These are phyloP conservation scores for Pholiota microspora DNA, from an alignment of 768 basidiomycete species.

Conservation along the genomic window DNA sequence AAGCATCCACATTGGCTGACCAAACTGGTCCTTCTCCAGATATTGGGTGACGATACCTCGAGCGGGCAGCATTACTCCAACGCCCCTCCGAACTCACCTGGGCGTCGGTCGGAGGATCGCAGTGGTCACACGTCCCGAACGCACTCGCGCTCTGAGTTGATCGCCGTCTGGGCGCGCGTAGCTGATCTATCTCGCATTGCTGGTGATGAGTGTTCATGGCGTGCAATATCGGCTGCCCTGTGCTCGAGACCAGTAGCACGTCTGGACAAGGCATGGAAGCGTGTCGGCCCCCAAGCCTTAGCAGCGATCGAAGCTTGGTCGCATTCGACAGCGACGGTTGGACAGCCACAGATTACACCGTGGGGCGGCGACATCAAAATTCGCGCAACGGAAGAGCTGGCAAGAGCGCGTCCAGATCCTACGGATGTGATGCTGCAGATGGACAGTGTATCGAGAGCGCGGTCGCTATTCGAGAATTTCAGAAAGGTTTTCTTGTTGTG, in stretches of 20 bases:
- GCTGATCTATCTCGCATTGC: slow-evolving; percentile 69
- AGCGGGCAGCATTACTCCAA: slow-evolving; percentile 17
- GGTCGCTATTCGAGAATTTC: slow-evolving; percentile 50
- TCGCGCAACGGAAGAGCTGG: slow-evolving; percentile 45
- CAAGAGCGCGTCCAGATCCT: slow-evolving; percentile 39
- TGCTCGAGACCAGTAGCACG: slow-evolving; percentile 75
- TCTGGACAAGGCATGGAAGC: slow-evolving; percentile 77
- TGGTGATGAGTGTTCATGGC: slow-evolving; percentile 82
- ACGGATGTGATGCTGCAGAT: slow-evolving; percentile 44
- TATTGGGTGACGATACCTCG: slow-evolving; percentile 60
- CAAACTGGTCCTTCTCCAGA: slow-evolving; percentile 64
- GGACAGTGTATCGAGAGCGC: slow-evolving; percentile 38
- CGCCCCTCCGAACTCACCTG: slow-evolving; percentile 23
- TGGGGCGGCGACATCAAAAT: slow-evolving; percentile 67
- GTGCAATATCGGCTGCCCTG: slow-evolving; percentile 66
- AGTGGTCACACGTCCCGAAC: slow-evolving; percentile 47
- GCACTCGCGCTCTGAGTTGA: slow-evolving; percentile 70
- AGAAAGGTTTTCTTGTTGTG: slow-evolving; percentile 51
- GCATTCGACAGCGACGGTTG: slow-evolving; percentile 33
- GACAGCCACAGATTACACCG: slow-evolving; percentile 51
- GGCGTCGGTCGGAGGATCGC: slow-evolving; percentile 32
- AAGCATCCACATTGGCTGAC: slow-evolving; percentile 82
- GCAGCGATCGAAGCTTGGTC: slow-evolving; percentile 69
- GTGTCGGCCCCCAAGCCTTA: slow-evolving; percentile 60
- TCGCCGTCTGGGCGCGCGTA: slow-evolving; percentile 69